Base-by-base conservation (phyloP, 345 rosid genomes). In the Acer yangbiense region DNA sequence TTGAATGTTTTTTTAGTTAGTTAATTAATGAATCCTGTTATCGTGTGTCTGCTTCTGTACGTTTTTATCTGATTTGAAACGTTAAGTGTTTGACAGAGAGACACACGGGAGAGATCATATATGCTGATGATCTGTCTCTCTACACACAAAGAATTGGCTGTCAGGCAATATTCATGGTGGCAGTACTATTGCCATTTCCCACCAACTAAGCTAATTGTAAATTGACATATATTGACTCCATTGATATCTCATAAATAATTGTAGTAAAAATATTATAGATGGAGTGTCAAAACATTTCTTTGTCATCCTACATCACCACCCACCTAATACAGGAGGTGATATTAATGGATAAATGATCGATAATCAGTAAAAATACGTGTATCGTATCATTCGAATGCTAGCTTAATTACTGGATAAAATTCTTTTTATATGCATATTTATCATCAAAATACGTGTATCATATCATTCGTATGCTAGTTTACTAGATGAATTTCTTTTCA, bases 161-260 rank as follows among this genome's bases (percentile, higher is more conserved):
- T 75, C 78, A 69, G 65, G 57, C 82, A 79, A 13, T 43, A 35
- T 35, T 57, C 62, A 57, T 57, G 62, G 62, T 57, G 62, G 62
- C 23, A n/a, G 25, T 57, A 57, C 23, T 17, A 3, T 57, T 57
- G 62, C n/a, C 62, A 7, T 18, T 57, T 16, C 6, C 62, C 10
- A 5, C 62, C 62, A 57, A 57, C 62, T 57, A 57, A 7, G 6
- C 39, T 35, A 35, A 35, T 7, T n/a, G 9, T 16, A 18, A 57
- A 57, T 57, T 57, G 23, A 57, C 62, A 57, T 57, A 6, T 57
- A 57, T 57, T n/a, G 39, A 35, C 39, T 35, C 39, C 39, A 35
- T 35, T 35, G 39, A 35, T 4, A 35, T 35, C 39, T 35, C 39
- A 35, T 4, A 35, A 35, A 35, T 35, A 35, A 57, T 57, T 57